Percentiles rank a stretch among this genome's conserved stretches.
Evolutionary conservation across 345 rosid genomes (phyloP).

Genomic region (Rhodamnia argentea): DNA sequence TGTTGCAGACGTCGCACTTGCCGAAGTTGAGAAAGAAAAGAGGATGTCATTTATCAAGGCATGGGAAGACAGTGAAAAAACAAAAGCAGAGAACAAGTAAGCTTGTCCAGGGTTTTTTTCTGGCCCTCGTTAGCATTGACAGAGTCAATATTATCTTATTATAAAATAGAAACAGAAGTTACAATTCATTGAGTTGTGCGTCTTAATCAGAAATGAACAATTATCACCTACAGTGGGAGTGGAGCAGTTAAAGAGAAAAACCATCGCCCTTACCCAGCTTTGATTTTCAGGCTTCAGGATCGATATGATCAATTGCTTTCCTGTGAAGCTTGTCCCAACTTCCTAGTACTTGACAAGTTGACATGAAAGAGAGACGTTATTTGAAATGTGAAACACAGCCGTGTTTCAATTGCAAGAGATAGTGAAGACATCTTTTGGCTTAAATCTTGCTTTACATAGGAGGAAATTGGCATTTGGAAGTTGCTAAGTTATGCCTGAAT

Average conservation of each 20-base stretch:
- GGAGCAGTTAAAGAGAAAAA: not conserved
- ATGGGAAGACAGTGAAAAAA: conserved; percentile 87
- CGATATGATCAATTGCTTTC: not conserved
- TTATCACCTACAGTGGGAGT: not conserved
- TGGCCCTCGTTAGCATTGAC: not conserved
- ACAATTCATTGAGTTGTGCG: not conserved
- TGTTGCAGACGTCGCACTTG: conserved; percentile 63
- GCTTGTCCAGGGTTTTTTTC: not conserved
- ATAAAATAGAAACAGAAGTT: not conserved
- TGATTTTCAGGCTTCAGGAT: not conserved
- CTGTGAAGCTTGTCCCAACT: not conserved
- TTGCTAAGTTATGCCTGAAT: not conserved
- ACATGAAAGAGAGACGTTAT: not conserved
- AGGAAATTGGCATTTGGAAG: not conserved
- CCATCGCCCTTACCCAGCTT: not conserved
- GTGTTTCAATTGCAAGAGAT: not conserved
- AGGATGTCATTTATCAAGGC: conserved; percentile 54
- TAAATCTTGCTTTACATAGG: not conserved
- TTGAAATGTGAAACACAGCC: not conserved
- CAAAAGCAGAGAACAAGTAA: conserved; percentile 83
- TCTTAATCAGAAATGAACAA: not conserved
- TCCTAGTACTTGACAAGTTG: not conserved
- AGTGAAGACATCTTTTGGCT: not conserved
- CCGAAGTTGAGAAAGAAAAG: conserved; percentile 74
- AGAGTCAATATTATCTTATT: not conserved